Evolutionary conservation across 176 grass and related monocot genomes (phyloP), one percentile per base, ranked within the genome.

Genomic region (Aegilops longissima): DNA sequence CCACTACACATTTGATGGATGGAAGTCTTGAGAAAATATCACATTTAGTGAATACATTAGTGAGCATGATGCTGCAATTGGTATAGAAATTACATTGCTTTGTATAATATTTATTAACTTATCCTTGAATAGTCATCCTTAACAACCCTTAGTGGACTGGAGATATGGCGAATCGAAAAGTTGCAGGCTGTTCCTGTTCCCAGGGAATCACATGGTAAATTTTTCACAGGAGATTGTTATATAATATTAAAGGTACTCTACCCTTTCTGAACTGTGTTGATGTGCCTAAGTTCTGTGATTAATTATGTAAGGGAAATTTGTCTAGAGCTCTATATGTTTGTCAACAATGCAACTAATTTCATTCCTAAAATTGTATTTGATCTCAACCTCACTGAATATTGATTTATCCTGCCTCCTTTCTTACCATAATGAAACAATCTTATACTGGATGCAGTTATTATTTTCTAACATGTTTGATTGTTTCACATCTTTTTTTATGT

Each of bases 131-230:
- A 34, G 49, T 80, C 82, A 73, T 89, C 89, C 87, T 96, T 93
- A 94, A 94, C 88, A 83, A 63, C 16, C 34, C 11, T 64, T 66
- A 99, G 97, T 82, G 97, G 94, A 81, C 83, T 99, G 90, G 97
- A 99, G 85, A 94, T 99, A 92, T 99, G 97, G 97, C 72, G 92
- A 42, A 94, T 99, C 83, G 97, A 99, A 88, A 96, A 93, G 78
- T 92, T 96, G 70, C 82, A 87, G n/a, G 90, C 92, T 51, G 87
- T 97, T 77, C 92, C 90, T 80, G 85, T 97, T 27, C 83, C 92
- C 21, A 93, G 81, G 88, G 88, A 91, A 78, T 96, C 87, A 61
- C 64, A 96, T 82, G 92, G 97, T 8, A 96, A 90, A 47, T 99
- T 99, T 88, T 97, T 93, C 78, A 91, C 91, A 67, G 92, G 90